Evolutionary conservation across 805 yeast genomes (phyloP), one percentile per base, ranked within the genome.

Genomic region (Kodamaea restingae): DNA sequence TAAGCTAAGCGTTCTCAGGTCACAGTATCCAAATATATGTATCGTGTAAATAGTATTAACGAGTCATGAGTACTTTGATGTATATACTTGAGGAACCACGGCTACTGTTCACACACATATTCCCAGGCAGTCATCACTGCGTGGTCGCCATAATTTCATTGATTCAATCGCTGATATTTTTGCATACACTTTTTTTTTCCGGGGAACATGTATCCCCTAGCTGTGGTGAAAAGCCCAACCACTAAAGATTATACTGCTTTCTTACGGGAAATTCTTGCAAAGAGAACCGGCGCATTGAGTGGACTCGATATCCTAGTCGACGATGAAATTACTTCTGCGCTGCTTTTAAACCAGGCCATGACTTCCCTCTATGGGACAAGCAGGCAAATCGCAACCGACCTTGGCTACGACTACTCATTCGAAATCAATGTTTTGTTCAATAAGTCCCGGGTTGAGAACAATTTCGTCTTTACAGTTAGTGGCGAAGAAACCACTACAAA

Each of bases 401-500:
- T 41, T 14, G 60, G 60, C 4, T 53, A 48, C 32, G 52, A 53
- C 34, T 55, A 56, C 40, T 41, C 44, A 1, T 58, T 65, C 35
- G 54, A 48, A 12, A 61, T 67, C 36, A 55, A 61, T 34, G 50
- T 67, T 0, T 38, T 60, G 8, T 58, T 61, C 42, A 61, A 63
- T 34, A 31, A 37, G 29, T n/a, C 33, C 18, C 7, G 28, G 18
- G 41, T 32, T 6, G 14, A 8, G 4, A 32, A 27, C n/a, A 33
- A 15, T n/a, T 32, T 38, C 18, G 18, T 32, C 2, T 27, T 25
- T 26, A 32, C 26, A 15, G 30, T 15, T 11, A 33, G 25, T 6
- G 24, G 22, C 8, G 38, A 35, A 21, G 24, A 26, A 2, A 22
- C 17, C 25, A 7, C 17, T 21, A 24, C 30, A 6, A 20, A 21